Evolutionary conservation across 139 green algal genomes (phyloP), one percentile per base, ranked within the genome.

Genomic region (Chlamydomonas eustigma): DNA sequence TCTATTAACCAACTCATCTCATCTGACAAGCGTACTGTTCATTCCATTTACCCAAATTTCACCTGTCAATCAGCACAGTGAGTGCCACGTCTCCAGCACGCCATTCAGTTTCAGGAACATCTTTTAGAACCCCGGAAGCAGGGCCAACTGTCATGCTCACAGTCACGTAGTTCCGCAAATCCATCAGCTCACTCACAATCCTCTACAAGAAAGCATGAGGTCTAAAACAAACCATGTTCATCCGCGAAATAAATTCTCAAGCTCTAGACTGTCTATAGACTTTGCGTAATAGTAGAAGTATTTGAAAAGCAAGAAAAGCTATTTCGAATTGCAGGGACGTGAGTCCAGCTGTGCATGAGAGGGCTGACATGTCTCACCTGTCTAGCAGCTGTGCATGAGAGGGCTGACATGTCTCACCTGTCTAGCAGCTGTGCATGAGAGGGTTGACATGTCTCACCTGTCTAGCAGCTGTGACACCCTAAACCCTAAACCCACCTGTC

Each of bases 51-150:
- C n/a, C 44, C 44, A 28, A 5, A n/a, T 32, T 75, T 4, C 39
- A 93, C 84, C 89, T 84, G 84, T 97, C 92, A 2, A 88, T 75
- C 0, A 97, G 84, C 69, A 97, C 88, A 5, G 87, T 84, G 30
- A 92, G 79, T 2, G 92, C 92, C 51, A 97, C 89, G 34, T 91
- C 82, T n/a, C 78, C 78, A 1, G 92, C 65, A 30, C 44, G 84
- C 91, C 91, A 97, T 50, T 90, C 12, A 6, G 76, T 50, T 2
- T 80, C 82, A 0, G 65, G 33, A 1, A 39, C 44, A 18, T 63
- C 77, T 66, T 83, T 86, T 22, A 93, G 81, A 28, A 82, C 51
- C 4, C 83, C 84, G 1, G 50, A 18, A 64, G 85, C 80, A 4
- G 86, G 88, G 0, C 88, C 86, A 2, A 93, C 88, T 12, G 67